These are phyloP conservation scores for Lepidium aucheri DNA, from an alignment of 345 rosid genomes.

Conservation along the genomic window DNA sequence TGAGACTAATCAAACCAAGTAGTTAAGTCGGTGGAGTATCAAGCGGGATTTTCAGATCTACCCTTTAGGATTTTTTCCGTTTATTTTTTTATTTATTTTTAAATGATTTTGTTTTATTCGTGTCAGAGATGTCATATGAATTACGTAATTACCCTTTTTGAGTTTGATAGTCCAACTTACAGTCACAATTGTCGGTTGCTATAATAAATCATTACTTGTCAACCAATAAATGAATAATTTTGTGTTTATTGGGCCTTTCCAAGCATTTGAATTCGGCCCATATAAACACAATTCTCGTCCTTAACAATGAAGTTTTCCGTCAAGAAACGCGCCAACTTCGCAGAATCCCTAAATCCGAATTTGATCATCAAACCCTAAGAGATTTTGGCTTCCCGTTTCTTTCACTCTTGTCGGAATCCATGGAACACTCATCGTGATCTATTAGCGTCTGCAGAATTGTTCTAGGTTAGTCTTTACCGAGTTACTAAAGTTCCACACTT, in stretches of 20 bases:
- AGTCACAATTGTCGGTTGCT: neutral
- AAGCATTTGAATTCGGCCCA: neutral
- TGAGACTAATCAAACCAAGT: neutral
- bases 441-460: neutral
- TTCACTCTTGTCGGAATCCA: neutral
- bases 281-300: neutral
- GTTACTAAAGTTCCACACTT: neutral
- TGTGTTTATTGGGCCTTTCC: neutral
- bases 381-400: neutral
- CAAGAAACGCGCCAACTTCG: conserved; percentile 20
- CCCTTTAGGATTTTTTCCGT: too few relatives aligned
- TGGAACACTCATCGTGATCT: neutral
- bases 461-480: neutral
- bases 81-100: neutral
- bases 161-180: neutral
- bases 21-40: conserved; percentile 26
- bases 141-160: neutral
- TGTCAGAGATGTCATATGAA: neutral
- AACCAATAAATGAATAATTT: neutral
- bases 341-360: conserved; percentile 12
- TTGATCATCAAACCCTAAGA: neutral
- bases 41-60: conserved; percentile 30
- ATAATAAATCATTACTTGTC: neutral
- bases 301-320: neutral
- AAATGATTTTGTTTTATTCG: neutral